phyloP scores from a whole-genome alignment of 495 filamentous ascomycete species.

The Staphylotrichum tortipilum region DNA sequence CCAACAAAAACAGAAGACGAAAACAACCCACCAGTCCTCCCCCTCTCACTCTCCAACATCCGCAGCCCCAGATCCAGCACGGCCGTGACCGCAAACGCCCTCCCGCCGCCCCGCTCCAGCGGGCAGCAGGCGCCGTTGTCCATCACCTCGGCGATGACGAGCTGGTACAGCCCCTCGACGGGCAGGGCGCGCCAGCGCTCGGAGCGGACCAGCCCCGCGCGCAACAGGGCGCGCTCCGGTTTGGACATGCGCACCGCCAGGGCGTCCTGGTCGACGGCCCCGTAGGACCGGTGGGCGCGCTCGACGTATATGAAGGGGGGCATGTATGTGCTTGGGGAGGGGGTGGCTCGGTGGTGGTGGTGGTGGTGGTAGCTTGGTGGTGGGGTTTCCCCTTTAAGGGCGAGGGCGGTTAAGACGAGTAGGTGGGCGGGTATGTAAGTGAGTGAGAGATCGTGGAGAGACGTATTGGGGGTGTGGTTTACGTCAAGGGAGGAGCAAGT shows the following conservation, averaged over 20 bases:
- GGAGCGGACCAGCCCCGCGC: conserved; percentile 1
- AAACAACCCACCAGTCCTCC: conserved; percentile 5
- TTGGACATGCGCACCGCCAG: not conserved
- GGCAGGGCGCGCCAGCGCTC: conserved; percentile 2
- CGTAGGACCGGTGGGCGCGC: conserved; percentile 1
- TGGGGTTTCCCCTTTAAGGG: no score
- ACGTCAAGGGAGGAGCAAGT: no score
- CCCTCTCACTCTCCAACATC: conserved; percentile 15
- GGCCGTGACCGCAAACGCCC: conserved; percentile 10
- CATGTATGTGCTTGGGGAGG: no score
- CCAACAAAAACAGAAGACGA: no score
- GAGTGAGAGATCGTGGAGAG: no score
- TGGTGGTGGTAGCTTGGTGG: no score
- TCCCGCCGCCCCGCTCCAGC: conserved; percentile 9
- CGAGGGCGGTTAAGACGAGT: no score
- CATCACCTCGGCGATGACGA: conserved; percentile 16
- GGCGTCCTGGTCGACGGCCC: not conserved
- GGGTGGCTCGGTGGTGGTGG: no score
- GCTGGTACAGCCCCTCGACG: conserved; percentile 13
- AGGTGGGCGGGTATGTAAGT: not conserved
- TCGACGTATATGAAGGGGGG: not conserved
- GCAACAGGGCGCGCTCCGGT: not conserved
- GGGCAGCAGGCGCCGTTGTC: conserved; percentile 4
- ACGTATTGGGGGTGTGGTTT: no score
- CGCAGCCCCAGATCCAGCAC: conserved; percentile 17